These are phyloP conservation scores for Saururus chinensis DNA, from an alignment of 164 flowering plant species.

Conservation along the genomic window DNA sequence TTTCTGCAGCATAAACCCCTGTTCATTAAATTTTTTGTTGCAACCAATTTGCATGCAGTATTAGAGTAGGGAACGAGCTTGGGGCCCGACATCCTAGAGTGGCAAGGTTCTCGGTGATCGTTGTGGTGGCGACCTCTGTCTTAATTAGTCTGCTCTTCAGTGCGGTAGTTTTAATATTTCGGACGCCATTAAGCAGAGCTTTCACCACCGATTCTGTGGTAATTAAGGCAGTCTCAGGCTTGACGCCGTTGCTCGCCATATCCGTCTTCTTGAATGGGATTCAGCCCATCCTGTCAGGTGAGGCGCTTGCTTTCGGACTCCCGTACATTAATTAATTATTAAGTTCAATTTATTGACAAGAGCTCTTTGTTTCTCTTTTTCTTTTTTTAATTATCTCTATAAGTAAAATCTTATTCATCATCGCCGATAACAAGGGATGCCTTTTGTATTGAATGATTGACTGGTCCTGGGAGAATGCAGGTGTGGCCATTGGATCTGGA, in stretches of 20 bases:
- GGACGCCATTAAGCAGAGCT: slow-evolving; percentile 30
- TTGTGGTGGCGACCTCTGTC: slow-evolving; percentile 45
- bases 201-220: slow-evolving; percentile 39
- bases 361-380: no score
- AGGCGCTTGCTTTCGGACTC: not conserved
- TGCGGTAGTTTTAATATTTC: slow-evolving; percentile 28
- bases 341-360: no score
- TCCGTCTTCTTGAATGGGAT: slow-evolving; percentile 57
- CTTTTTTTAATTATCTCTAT: not conserved
- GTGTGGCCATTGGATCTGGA: slow-evolving; percentile 78
- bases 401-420: no score
- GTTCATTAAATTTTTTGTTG: no score
- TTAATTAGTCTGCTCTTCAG: slow-evolving; percentile 37
- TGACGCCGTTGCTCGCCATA: slow-evolving; percentile 49
- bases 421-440: no score
- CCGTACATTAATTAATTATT: no score
- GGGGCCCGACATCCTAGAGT: slow-evolving; percentile 55
- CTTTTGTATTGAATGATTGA: not conserved
- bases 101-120: slow-evolving; percentile 50
- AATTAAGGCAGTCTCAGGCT: slow-evolving; percentile 30
- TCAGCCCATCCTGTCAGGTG: slow-evolving; percentile 73
- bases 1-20: no score
- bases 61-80: slow-evolving; percentile 75
- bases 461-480: slow-evolving; percentile 12
- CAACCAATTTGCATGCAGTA: slow-evolving; percentile 30